These are phyloP conservation scores for Paecilomyces variotii DNA, from an alignment of 2,329 filamentous ascomycete species.

Conservation along the genomic window DNA sequence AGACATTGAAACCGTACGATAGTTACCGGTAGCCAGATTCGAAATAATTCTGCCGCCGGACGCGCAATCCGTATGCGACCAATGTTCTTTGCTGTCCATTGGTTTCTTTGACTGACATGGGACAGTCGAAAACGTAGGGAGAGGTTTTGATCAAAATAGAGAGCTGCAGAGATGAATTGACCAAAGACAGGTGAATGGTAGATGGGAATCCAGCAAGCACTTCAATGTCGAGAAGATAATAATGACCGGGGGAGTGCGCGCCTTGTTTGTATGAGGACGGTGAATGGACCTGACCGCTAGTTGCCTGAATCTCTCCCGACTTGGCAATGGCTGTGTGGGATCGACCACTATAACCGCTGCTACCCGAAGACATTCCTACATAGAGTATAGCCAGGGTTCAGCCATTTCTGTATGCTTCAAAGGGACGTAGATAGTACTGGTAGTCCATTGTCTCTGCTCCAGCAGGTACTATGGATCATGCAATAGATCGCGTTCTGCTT, in stretches of 20 bases:
- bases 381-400: background rate
- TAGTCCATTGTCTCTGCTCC: background rate
- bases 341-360: background rate
- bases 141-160: background rate
- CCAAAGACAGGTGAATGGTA: background rate
- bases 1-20: background rate
- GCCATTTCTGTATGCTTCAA: background rate
- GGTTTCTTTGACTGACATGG: background rate
- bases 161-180: background rate
- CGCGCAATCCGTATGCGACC: background rate
- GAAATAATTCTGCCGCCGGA: background rate
- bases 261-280: background rate
- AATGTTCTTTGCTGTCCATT: background rate
- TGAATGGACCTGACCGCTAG: background rate
- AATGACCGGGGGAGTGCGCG: background rate
- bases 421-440: background rate
- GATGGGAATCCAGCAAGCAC: background rate
- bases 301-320: background rate
- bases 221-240: background rate
- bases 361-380: background rate
- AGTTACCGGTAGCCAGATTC: background rate
- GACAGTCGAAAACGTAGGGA: background rate
- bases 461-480: background rate
- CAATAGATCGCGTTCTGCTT: background rate
- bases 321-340: background rate